Evolutionary conservation across 805 yeast genomes (phyloP).

Genomic region (Clavispora asparagi): DNA sequence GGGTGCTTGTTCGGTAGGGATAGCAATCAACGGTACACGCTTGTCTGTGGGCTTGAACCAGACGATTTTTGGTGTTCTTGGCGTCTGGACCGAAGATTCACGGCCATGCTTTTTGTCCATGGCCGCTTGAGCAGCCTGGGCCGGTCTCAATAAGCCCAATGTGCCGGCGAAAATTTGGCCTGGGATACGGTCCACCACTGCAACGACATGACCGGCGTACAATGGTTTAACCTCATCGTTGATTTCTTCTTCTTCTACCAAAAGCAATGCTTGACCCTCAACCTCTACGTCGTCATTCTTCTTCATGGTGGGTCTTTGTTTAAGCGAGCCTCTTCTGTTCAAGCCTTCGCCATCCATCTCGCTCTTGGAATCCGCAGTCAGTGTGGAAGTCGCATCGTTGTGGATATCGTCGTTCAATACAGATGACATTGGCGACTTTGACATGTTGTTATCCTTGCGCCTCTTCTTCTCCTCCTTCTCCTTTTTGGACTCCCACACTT

Average conservation of each 20-base stretch:
- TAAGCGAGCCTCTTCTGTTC: constrained; percentile 79
- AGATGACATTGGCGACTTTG: constrained; percentile 27
- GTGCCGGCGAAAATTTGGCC: constrained; percentile 96
- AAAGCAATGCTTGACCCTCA: constrained; percentile 88
- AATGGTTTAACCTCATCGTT: constrained; percentile 89
- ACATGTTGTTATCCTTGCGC: constrained; percentile 59
- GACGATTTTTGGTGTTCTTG: constrained; percentile 81
- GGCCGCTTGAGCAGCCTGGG: constrained; percentile 85
- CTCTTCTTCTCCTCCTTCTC: constrained; percentile 97
- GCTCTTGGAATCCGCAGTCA: constrained; percentile 25
- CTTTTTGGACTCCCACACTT: constrained; percentile 93
- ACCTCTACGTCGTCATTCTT: constrained; percentile 98
- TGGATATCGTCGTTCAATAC: constrained; percentile 64
- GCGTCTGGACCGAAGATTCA: constrained; percentile 41
- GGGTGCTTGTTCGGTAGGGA: constrained; percentile 98
- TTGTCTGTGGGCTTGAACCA: constrained; percentile 99
- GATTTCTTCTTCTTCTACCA: constrained; percentile 94
- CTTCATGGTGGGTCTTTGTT: constrained; percentile 94
- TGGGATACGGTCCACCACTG: constrained; percentile 94
- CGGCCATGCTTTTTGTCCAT: constrained; percentile 46
- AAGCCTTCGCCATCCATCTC: constrained; percentile 35
- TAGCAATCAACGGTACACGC: constrained; percentile 95
- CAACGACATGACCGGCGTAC: constrained; percentile 97
- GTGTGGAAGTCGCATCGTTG: constrained; percentile 69
- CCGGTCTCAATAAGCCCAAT: constrained; percentile 88